Evolutionary conservation across 345 rosid genomes (phyloP), one percentile per base, ranked within the genome.

Genomic region (Eutrema heterophyllum): DNA sequence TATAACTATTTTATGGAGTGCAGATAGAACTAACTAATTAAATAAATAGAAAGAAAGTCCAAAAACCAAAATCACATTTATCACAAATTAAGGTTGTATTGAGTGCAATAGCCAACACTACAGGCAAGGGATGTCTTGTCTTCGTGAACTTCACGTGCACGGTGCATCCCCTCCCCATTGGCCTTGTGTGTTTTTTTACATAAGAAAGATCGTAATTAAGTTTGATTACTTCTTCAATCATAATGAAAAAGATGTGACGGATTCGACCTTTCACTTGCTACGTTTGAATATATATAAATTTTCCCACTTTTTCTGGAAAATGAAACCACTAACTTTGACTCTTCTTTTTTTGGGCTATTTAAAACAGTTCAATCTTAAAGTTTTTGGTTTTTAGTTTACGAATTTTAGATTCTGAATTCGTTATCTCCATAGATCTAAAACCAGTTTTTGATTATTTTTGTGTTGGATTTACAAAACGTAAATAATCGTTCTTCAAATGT

Each of bases 41-140:
- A 38, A 9, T 52, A 54, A 2, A 56, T 4, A 45, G 8, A 55
- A 56, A 69, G 14, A 21, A 39, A 32, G 36, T 21, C 9, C 24
- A 58, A 71, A 59, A 49, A 13, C 3, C 5, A 60, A 60, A 16
- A 44, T 45, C 33, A 35, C 8, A 44, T n/a, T 7, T 16, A 2
- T 4, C 46, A 36, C 4, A 35, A n/a, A 33, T 51, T 26, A 27
- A 39, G 73, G 38, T 57, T 50, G n/a, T n/a, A n/a, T n/a, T n/a
- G n/a, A n/a, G n/a, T n/a, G n/a, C n/a, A n/a, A n/a, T n/a, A n/a
- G n/a, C n/a, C n/a, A n/a, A n/a, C n/a, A n/a, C n/a, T n/a, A n/a
- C n/a, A 62, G 65, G 59, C 79, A 76, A 70, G 75, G 39, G 3
- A 14, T 76, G 75, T 74, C 78, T 74, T 74, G 48, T 74, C 78